phyloP scores from a whole-genome alignment of 139 green algal genomes.

The Haematococcus sp. region DNA sequence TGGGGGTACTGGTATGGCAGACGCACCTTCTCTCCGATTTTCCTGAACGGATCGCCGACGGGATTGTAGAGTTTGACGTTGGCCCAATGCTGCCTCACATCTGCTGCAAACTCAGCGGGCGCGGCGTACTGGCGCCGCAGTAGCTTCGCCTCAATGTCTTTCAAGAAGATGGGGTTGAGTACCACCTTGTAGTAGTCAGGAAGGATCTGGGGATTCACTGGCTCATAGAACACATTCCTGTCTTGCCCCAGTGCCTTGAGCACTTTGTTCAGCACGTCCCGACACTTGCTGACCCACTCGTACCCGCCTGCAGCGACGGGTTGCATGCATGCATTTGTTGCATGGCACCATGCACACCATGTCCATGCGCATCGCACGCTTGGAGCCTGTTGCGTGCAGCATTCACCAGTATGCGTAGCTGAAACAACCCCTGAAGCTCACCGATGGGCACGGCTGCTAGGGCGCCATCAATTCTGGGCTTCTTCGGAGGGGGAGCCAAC shows the following conservation, averaged over 20 bases:
- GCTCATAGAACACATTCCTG: not conserved
- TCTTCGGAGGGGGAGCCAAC: not conserved
- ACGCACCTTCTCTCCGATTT: constrained; percentile 3
- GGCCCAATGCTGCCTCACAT: not conserved
- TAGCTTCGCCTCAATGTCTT: constrained; percentile 1
- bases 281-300: constrained; percentile 1
- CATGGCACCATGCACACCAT: not conserved
- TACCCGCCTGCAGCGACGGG: not conserved
- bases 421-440: no score
- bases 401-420: no score
- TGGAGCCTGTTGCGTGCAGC: not conserved
- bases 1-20: no score
- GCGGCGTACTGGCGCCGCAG: not conserved
- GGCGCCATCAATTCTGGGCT: not conserved
- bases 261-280: constrained; percentile 8
- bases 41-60: not conserved
- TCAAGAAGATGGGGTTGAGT: constrained; percentile 9
- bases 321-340: not conserved
- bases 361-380: not conserved
- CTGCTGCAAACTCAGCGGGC: constrained; percentile 1
- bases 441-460: no score
- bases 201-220: constrained; percentile 2
- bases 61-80: constrained; percentile 17
- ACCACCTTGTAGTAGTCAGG: constrained; percentile 12
- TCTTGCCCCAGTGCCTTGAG: not conserved